Evolutionary conservation across 352 stramenopile genomes (phyloP), one percentile per base, ranked within the genome.

Genomic region (Aphanomyces cochlioides): DNA sequence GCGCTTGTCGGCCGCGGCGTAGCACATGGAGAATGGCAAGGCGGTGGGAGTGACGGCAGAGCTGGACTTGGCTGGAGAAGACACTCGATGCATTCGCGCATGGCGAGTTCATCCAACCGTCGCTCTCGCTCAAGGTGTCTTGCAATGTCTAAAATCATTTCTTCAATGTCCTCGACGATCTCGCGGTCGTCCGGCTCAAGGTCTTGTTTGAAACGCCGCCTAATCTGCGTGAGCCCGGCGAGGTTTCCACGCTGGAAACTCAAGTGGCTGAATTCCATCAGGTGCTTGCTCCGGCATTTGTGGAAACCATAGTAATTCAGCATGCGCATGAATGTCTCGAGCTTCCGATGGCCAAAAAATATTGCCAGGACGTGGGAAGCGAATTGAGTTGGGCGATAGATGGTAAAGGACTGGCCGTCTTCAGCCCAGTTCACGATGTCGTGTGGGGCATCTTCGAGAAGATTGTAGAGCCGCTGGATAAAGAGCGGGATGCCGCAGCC

Each of bases 101-200:
- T 40, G 28, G 43, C 54, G 10, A 41, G 12, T 13, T 61, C 54
- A 37, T 61, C 54, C 19, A 61, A 15, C 6, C 54, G 54, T 13
- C 5, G 54, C 36, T 61, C 54, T 7, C 54, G 54, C 36, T 61
- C 54, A 37, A 61, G 54, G 15, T 40, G 7, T 6, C 54, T 37
- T 39, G 54, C 43, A 37, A 61, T 61, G 54, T 6, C 13, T 7
- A 61, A 37, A 39, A 61, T 61, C 54, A 37, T 61, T 37, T 61
- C 54, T 61, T 61, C 54, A 17, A 61, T 61, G 54, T 61, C 54
- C 43, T 61, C 54, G 34, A 61, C 34, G 28, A 61, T 61, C 19
- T 37, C 54, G 28, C 54, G 54, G 54, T 61, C 54, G 13, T 61
- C 54, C 28, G 19, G 7, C 10, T 61, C 54, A 6, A 61, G 54